phyloP scores from a whole-genome alignment of 1,284 basidiomycete genomes.

The Sporisorium scitamineum region DNA sequence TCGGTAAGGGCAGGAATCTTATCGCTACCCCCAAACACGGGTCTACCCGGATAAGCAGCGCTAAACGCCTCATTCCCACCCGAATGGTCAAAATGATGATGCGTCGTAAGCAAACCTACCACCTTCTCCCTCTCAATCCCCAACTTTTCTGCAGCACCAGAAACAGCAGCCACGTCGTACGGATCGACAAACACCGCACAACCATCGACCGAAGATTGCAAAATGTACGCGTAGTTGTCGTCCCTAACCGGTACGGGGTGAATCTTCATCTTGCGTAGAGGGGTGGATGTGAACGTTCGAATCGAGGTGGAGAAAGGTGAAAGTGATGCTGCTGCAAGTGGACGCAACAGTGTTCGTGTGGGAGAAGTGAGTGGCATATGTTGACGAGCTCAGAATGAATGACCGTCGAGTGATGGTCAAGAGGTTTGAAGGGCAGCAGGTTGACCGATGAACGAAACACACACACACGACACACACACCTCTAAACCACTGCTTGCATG shows the following conservation, averaged over 20 bases:
- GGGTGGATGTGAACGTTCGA: neutral
- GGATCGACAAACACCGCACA: conserved; percentile 74
- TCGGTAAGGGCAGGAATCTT: conserved; percentile 78
- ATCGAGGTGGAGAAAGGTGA: no score
- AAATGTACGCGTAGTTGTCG: conserved; percentile 69
- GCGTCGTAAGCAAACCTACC: conserved; percentile 65
- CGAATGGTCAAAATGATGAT: conserved; percentile 78
- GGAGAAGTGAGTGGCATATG: neutral
- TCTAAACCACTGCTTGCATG: no score
- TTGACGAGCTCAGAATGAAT: no score
- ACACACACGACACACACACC: no score
- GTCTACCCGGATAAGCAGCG: conserved; percentile 75
- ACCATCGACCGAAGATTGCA: conserved; percentile 53
- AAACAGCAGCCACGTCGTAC: conserved; percentile 83
- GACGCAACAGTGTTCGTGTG: neutral
- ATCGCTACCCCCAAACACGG: conserved; percentile 86
- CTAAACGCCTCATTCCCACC: conserved; percentile 80
- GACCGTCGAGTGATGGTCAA: neutral
- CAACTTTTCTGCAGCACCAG: conserved; percentile 76
- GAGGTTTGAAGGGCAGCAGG: no score
- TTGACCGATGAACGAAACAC: no score
- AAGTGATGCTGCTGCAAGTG: neutral
- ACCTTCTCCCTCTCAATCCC: conserved; percentile 71
- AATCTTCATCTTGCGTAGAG: conserved; percentile 59
- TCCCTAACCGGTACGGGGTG: conserved; percentile 66